Conservation (phyloP, 106 monocot species). For the Posidonia australis region DNA sequence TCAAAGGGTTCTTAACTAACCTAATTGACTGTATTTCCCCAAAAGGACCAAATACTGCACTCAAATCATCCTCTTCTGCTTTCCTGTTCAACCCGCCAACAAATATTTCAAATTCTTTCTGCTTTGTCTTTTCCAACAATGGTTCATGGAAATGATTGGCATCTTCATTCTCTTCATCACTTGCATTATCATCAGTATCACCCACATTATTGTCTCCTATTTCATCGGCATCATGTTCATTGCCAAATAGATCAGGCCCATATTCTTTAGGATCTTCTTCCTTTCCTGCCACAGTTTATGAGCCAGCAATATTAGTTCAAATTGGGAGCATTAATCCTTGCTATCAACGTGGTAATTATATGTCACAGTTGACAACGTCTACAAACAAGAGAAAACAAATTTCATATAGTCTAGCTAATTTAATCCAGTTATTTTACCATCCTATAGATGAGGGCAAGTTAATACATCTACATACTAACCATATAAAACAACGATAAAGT, state of each 20-base stretch:
- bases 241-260: neutral
- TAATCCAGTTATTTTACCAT: no score
- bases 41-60: slow-evolving; percentile 37
- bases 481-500: no score
- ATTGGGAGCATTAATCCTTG: no score
- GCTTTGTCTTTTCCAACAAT: slow-evolving; percentile 14
- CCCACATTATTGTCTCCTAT: neutral
- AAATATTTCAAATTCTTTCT: slow-evolving; percentile 42
- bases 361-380: no score
- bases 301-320: no score
- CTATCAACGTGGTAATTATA: no score
- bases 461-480: no score
- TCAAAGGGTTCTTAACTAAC: slow-evolving; percentile 30
- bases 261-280: neutral
- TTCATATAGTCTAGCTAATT: no score
- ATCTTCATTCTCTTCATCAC: slow-evolving; percentile 20
- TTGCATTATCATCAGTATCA: slow-evolving; percentile 2
- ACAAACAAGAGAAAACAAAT: no score
- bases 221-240: neutral
- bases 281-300: neutral
- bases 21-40: slow-evolving; percentile 54
- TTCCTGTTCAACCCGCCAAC: slow-evolving; percentile 50
- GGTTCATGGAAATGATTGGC: slow-evolving; percentile 10
- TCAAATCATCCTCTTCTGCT: slow-evolving; percentile 48
- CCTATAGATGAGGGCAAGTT: no score